Percentiles rank a stretch among this genome's conserved stretches.
These are phyloP conservation scores for Suhomyces xylopsoci DNA, from an alignment of 805 yeast species.

Conservation along the genomic window DNA sequence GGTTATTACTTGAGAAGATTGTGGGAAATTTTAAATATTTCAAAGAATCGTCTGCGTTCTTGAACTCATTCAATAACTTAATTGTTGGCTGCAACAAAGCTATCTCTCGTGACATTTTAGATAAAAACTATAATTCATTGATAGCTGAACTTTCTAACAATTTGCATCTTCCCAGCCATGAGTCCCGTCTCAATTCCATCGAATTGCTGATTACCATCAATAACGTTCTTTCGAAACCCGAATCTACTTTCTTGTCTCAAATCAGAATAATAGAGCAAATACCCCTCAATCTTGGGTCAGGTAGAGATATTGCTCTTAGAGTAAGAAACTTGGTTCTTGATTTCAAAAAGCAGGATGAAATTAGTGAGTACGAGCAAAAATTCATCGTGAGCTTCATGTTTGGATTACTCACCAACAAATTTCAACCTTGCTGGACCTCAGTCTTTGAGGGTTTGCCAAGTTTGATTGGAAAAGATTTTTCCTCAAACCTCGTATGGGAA, in stretches of 20 bases:
- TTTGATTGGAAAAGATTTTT: slow-evolving; percentile 24
- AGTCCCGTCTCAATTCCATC: slow-evolving; percentile 50
- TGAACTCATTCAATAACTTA: slow-evolving; percentile 32
- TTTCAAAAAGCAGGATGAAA: slow-evolving; percentile 27
- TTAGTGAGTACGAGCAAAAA: slow-evolving; percentile 14
- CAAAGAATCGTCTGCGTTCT: slow-evolving; percentile 34
- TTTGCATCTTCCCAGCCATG: slow-evolving; percentile 48
- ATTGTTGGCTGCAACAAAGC: slow-evolving; percentile 10
- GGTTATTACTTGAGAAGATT: slow-evolving; percentile 11
- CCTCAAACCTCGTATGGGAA: slow-evolving; percentile 54
- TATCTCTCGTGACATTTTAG: not conserved
- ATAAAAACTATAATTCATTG: slow-evolving; percentile 10
- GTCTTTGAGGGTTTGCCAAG: slow-evolving; percentile 58
- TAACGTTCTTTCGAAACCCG: slow-evolving; percentile 17
- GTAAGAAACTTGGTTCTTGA: slow-evolving; percentile 55
- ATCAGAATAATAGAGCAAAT: slow-evolving; percentile 64
- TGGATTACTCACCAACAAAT: slow-evolving; percentile 71
- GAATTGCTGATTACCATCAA: slow-evolving; percentile 38
- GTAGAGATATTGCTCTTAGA: slow-evolving; percentile 72
- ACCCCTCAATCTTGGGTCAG: slow-evolving; percentile 64
- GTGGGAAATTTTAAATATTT: slow-evolving; percentile 19
- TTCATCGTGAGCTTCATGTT: slow-evolving; percentile 35
- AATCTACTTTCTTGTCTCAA: slow-evolving; percentile 44
- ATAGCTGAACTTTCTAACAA: slow-evolving; percentile 22
- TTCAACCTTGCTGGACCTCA: slow-evolving; percentile 85